Conservation (phyloP, 305 asterid genomes). For the Solanum hybrid region DNA sequence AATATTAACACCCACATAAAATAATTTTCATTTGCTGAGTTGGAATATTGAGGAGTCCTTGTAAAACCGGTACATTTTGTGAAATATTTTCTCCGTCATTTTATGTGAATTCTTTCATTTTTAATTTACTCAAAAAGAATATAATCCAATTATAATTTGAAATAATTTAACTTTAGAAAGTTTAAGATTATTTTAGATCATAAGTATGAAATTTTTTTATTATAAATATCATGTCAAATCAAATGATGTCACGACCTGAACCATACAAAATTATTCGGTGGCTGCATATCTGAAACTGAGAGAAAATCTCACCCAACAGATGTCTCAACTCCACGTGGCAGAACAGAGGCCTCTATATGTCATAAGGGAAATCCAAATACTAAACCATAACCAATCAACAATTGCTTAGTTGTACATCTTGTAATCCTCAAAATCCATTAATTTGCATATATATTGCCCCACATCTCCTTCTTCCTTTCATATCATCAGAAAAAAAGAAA, state of each 20-base stretch:
- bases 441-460: constrained; percentile 15
- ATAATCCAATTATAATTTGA: too few species aligned
- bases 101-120: too few species aligned
- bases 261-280: background rate
- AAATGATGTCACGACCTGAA: too few species aligned
- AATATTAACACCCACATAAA: background rate
- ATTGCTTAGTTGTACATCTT: constrained; percentile 29
- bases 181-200: too few species aligned
- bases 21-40: background rate
- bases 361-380: constrained; percentile 34
- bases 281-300: background rate
- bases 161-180: too few species aligned
- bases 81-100: background rate
- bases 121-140: too few species aligned
- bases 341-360: constrained; percentile 23
- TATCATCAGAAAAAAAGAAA: background rate
- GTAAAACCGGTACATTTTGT: background rate
- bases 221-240: too few species aligned
- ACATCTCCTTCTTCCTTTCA: background rate
- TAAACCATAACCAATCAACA: constrained; percentile 39
- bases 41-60: background rate
- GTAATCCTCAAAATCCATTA: constrained; percentile 28
- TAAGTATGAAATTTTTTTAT: too few species aligned
- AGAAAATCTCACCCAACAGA: background rate
- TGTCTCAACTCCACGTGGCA: constrained; percentile 41